Evolutionary conservation across 768 basidiomycete species (phyloP), one percentile per base, ranked within the genome.

Genomic region (Fomitopsis pulvina): DNA sequence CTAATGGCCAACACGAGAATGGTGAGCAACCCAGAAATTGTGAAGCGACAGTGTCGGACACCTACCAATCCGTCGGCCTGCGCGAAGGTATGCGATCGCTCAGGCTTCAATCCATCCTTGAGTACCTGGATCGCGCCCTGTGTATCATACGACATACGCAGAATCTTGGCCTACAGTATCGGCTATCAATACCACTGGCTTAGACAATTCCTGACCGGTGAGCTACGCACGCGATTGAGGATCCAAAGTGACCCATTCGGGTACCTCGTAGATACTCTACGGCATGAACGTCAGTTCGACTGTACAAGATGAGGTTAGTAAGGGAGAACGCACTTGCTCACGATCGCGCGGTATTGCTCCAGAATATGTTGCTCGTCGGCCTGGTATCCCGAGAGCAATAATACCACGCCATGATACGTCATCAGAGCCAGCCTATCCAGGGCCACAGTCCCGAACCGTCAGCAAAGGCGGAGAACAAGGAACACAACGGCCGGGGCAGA

Each of bases 391-490:
- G 83, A 71, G 26, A 87, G 61, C 0, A 86, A 74, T 2, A 90
- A 71, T 4, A 89, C 77, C 45, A 82, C 74, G 24, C 87, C 84
- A 47, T 86, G 71, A 60, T 89, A 90, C 2, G 85, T 85, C 85
- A 92, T 90, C 7, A 92, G 65, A 0, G 85, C 77, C n/a, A 91
- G 68, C 12, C 85, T 85, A 48, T 16, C 37, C 34, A 14, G 4
- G 14, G 14, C 34, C 34, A 18, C 4, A 37, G 5, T 14, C 29
- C 29, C 29, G 14, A 37, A 16, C 14, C 34, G 34, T 7, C 30
- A 32, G 7, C 30, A 16, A 32, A 32, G 30, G 16, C 30, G 30
- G 16, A 32, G 8, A 32, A 7, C 30, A 32, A 16, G 8, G 16
- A 8, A 16, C 30, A 7, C 30, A 16, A 32, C 30, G 16, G 30